Conservation (phyloP, 768 basidiomycete species). For the Grammothele lineata region DNA sequence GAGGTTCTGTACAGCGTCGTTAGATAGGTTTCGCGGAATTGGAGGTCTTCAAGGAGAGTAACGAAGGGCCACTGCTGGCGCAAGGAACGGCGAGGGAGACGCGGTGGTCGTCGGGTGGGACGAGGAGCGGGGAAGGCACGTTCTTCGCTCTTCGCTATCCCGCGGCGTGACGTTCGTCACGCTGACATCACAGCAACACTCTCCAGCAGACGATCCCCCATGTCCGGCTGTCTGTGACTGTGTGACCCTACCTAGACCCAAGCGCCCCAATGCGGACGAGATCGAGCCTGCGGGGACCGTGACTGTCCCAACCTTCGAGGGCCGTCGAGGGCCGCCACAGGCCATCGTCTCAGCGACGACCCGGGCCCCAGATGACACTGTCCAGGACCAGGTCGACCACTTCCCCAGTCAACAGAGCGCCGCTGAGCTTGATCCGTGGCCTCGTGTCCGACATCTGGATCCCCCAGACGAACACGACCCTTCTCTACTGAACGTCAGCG, state of each 20-base stretch:
- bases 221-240: neutral
- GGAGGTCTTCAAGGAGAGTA: conserved; percentile 10
- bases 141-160: conserved; percentile 15
- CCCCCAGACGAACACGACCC: no score
- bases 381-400: no score
- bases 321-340: no score
- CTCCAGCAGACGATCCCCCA: no score
- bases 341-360: no score
- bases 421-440: no score
- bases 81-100: conserved; percentile 14
- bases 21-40: conserved; percentile 1
- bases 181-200: conserved; percentile 5
- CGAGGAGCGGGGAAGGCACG: conserved; percentile 17
- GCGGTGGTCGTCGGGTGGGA: conserved; percentile 16
- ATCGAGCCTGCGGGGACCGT: neutral
- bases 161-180: conserved; percentile 11
- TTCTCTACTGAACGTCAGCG: neutral
- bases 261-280: neutral
- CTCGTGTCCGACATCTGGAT: no score
- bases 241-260: conserved; percentile 1
- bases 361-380: no score
- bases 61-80: conserved; percentile 13
- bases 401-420: no score
- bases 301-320: neutral
- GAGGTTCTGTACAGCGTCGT: neutral